Base-by-base conservation (phyloP, 148 eudicot species). In the Persicaria tinctoria region DNA sequence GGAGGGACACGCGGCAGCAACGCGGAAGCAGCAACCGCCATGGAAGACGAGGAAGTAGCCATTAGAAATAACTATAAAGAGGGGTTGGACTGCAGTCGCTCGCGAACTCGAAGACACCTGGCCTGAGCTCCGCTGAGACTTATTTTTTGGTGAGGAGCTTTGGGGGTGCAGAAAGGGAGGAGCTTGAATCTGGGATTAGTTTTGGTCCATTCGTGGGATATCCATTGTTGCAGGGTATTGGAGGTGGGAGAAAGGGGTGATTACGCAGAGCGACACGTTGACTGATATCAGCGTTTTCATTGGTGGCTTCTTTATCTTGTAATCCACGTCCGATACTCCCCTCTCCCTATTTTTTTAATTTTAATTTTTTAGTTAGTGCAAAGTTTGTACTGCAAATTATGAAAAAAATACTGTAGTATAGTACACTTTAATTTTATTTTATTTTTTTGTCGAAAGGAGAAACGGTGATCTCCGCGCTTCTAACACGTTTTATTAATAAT, bases 11-110 rank as follows among this genome's bases (percentile, higher is more conserved):
- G 87, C 75, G 89, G 90, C 62, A 82, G 68, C 75, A 92, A 79
- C 57, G 84, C 92, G 89, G 88, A 83, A 46, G 97, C 79, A 74
- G 96, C 88, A 80, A 90, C 82, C 79, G 93, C 92, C 96, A 90
- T 86, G 75, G 97, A 88, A 72, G 93, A 68, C 70, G 86, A 77
- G 41, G 92, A 78, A 46, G 88, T 79, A 56, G 82, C 79, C 70
- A 79, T 72, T 48, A 91, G 86, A 85, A 84, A 86, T 55, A 41
- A 49, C 32, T n/a, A 70, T 6, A 7, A 16, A 53, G n/a, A 2
- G 20, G 5, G 53, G 16, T 50, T 71, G 20, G 3, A 18, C 57
- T 53, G 57, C 57, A 9, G 11, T 53, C 57, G 11, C 55, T 71
- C 74, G 54, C 38, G n/a, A 47, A 8, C 38, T 46, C 14, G 14